These are phyloP conservation scores for Coniferiporia weirii DNA, from an alignment of 1,284 basidiomycete genomes.

Conservation along the genomic window DNA sequence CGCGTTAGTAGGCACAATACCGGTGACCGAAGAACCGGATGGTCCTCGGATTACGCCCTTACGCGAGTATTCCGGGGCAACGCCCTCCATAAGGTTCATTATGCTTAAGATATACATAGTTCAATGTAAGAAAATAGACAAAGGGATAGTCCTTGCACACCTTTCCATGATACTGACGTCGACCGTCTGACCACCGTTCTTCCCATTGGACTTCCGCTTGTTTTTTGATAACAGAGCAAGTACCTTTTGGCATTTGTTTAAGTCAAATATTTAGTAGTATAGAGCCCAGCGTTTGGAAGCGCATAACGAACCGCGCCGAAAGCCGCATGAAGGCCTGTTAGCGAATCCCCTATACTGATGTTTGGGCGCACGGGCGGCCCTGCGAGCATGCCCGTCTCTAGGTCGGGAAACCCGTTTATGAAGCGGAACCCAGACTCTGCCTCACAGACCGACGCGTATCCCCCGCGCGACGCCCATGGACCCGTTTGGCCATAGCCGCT, in stretches of 20 bases:
- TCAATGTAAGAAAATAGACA: background rate
- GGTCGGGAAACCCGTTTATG: constrained; percentile 61
- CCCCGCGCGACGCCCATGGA: constrained; percentile 62
- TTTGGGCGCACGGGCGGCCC: constrained; percentile 66
- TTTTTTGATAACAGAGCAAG: constrained; percentile 64
- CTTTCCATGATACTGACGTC: constrained; percentile 73
- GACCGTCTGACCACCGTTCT: constrained; percentile 49
- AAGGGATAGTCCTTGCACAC: constrained; percentile 25
- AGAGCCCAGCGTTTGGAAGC: background rate
- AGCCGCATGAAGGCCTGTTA: constrained; percentile 65
- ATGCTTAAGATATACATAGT: constrained; percentile 38
- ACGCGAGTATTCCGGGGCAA: constrained; percentile 70
- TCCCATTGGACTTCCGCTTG: constrained; percentile 33
- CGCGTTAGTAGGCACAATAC: constrained; percentile 68
- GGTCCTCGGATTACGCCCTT: constrained; percentile 63
- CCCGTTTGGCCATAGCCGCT: constrained; percentile 72
- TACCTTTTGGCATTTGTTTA: constrained; percentile 35
- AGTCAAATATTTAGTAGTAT: background rate
- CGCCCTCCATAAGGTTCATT: constrained; percentile 71
- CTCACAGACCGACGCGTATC: constrained; percentile 70
- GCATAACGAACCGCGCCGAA: constrained; percentile 54
- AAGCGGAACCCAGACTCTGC: constrained; percentile 68
- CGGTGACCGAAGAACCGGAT: constrained; percentile 66
- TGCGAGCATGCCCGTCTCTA: constrained; percentile 43
- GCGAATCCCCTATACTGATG: constrained; percentile 64